These are phyloP conservation scores for Fonsecaea erecta DNA, from an alignment of 2,329 filamentous ascomycete genomes.

Conservation along the genomic window DNA sequence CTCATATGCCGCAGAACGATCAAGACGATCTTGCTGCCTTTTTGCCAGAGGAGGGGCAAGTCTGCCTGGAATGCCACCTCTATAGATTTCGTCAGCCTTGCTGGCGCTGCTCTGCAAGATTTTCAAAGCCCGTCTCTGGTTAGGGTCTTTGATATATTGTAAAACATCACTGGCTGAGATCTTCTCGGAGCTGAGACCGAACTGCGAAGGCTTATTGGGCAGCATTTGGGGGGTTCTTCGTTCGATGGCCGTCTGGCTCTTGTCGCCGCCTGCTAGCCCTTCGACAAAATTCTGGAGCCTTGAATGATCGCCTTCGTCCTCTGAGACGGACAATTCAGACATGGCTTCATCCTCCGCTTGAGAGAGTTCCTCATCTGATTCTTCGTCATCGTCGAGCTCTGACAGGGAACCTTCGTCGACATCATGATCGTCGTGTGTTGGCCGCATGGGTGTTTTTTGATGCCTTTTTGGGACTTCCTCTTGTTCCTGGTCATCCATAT, in stretches of 20 bases:
- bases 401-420: slow-evolving; percentile 37
- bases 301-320: slow-evolving; percentile 60
- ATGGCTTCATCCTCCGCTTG: slow-evolving; percentile 57
- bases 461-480: slow-evolving; percentile 46
- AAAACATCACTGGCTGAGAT: slow-evolving; percentile 77
- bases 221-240: slow-evolving; percentile 55
- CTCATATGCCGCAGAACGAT: slow-evolving; percentile 80
- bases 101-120: slow-evolving; percentile 69
- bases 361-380: slow-evolving; percentile 38
- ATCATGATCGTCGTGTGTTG: slow-evolving; percentile 44
- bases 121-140: slow-evolving; percentile 79
- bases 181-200: slow-evolving; percentile 65
- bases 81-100: slow-evolving; percentile 57
- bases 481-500: slow-evolving; percentile 58
- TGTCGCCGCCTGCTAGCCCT: slow-evolving; percentile 24
- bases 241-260: slow-evolving; percentile 34
- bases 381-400: slow-evolving; percentile 54
- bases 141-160: slow-evolving; percentile 71
- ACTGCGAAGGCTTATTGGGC: slow-evolving; percentile 65
- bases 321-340: slow-evolving; percentile 56
- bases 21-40: slow-evolving; percentile 81
- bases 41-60: slow-evolving; percentile 82
- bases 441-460: slow-evolving; percentile 40
- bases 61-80: slow-evolving; percentile 65
- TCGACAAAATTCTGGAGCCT: slow-evolving; percentile 69